Evolutionary conservation across 2,329 filamentous ascomycete genomes (phyloP).

Genomic region (Stenocarpella maydis): DNA sequence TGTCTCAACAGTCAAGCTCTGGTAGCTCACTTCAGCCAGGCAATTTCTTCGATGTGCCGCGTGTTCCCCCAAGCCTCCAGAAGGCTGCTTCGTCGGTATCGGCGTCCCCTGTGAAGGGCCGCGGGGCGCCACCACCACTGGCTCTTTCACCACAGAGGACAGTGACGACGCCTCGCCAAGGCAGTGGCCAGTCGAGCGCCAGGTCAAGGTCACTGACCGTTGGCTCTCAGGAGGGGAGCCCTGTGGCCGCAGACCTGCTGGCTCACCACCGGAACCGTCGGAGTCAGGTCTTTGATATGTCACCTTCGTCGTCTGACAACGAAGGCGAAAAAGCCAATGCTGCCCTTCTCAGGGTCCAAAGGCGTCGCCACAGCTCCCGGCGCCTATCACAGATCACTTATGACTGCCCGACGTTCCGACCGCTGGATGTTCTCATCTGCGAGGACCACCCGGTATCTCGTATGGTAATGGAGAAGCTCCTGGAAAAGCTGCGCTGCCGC

Average conservation of each 20-base stretch:
- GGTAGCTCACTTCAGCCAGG: slow-evolving; percentile 73
- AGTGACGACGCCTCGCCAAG: slow-evolving; percentile 66
- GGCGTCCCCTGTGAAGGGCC: slow-evolving; percentile 65
- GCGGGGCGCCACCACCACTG: slow-evolving; percentile 58
- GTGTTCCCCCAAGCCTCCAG: slow-evolving; percentile 66
- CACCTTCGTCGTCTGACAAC: slow-evolving; percentile 96
- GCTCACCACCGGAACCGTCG: slow-evolving; percentile 85
- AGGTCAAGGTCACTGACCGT: slow-evolving; percentile 90
- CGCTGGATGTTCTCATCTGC: slow-evolving; percentile 93
- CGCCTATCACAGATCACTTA: slow-evolving; percentile 91
- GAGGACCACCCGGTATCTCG: slow-evolving; percentile 97
- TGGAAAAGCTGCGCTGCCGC: slow-evolving; percentile 94
- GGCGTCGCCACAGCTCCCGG: slow-evolving; percentile 93
- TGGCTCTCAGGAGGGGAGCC: slow-evolving; percentile 90
- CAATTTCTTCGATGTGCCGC: slow-evolving; percentile 75
- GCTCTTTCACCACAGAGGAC: slow-evolving; percentile 71
- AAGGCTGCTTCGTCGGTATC: slow-evolving; percentile 65
- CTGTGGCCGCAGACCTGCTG: slow-evolving; percentile 72
- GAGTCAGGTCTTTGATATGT: slow-evolving; percentile 95
- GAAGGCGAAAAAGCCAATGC: slow-evolving; percentile 93
- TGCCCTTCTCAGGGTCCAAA: slow-evolving; percentile 83
- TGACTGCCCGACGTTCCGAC: slow-evolving; percentile 85
- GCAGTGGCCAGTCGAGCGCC: slow-evolving; percentile 67
- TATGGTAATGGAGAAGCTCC: slow-evolving; percentile 97
- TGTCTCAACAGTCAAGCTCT: slow-evolving; percentile 75